Percentiles rank a stretch among this genome's conserved stretches.
phyloP scores from a whole-genome alignment of 108 stramenopile genomes.

The Pseudonitzschia pungens region DNA sequence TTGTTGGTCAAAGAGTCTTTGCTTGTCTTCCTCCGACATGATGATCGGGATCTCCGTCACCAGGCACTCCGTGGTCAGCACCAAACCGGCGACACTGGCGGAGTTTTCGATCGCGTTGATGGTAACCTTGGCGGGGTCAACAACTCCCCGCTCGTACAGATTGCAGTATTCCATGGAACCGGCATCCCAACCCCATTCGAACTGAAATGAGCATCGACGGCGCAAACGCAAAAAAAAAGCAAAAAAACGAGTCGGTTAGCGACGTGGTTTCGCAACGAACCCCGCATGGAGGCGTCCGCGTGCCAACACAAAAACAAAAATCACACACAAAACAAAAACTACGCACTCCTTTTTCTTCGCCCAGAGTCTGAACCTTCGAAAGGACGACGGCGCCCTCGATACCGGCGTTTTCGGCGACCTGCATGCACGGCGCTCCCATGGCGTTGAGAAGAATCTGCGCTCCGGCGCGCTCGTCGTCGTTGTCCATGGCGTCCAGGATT shows the following conservation, averaged over 20 bases:
- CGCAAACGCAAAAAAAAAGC: slow-evolving; percentile 13
- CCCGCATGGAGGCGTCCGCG: not conserved
- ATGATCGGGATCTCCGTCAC: slow-evolving; percentile 90
- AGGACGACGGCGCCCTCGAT: slow-evolving; percentile 96
- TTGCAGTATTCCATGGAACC: slow-evolving; percentile 83
- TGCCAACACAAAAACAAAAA: too few species aligned
- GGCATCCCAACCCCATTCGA: slow-evolving; percentile 94
- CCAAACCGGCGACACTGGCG: slow-evolving; percentile 92
- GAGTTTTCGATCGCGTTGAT: slow-evolving; percentile 96
- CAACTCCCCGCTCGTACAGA: slow-evolving; percentile 84
- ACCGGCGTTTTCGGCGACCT: slow-evolving; percentile 95
- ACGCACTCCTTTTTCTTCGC: slow-evolving; percentile 80
- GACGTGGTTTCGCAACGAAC: not conserved
- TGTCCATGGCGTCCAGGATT: slow-evolving; percentile 77
- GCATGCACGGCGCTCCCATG: slow-evolving; percentile 84
- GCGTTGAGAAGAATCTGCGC: slow-evolving; percentile 87
- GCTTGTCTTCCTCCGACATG: slow-evolving; percentile 74
- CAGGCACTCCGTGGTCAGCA: slow-evolving; percentile 95
- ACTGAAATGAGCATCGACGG: slow-evolving; percentile 30
- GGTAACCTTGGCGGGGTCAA: slow-evolving; percentile 97
- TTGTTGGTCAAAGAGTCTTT: slow-evolving; percentile 80
- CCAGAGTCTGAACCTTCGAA: slow-evolving; percentile 81
- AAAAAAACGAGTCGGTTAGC: not conserved
- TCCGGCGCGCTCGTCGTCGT: slow-evolving; percentile 88
- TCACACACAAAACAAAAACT: too few species aligned